Conservation (phyloP, 2,329 filamentous ascomycete species). For the Paradendryphiella salina region DNA sequence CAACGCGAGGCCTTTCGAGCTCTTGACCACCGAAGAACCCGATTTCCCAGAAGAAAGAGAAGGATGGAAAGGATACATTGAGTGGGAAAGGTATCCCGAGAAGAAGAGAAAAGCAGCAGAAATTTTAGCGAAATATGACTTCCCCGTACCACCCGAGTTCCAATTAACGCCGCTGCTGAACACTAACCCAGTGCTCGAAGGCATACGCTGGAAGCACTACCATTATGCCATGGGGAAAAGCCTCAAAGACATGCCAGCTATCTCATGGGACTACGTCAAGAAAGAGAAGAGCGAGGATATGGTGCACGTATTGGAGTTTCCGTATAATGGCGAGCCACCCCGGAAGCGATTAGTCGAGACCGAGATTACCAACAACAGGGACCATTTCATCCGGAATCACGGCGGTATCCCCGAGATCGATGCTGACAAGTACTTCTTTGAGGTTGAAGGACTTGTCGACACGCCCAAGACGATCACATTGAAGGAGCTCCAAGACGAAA, state of each 20-base stretch:
- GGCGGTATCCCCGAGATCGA: conserved; percentile 71
- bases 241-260: conserved; percentile 56
- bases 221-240: conserved; percentile 50
- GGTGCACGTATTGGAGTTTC: conserved; percentile 54
- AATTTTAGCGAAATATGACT: conserved; percentile 57
- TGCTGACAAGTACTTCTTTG: conserved; percentile 56
- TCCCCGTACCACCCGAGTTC: conserved; percentile 54
- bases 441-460: conserved; percentile 64
- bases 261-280: conserved; percentile 54
- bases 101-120: conserved; percentile 64
- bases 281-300: conserved; percentile 53
- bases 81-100: conserved; percentile 59
- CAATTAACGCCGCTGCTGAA: conserved; percentile 49
- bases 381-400: conserved; percentile 73
- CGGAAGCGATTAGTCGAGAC: conserved; percentile 59
- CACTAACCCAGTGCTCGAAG: conserved; percentile 51
- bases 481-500: conserved; percentile 63
- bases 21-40: conserved; percentile 31
- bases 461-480: conserved; percentile 61
- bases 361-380: conserved; percentile 63
- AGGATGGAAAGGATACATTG: conserved; percentile 62
- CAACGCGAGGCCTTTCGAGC: conserved; percentile 33
- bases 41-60: conserved; percentile 50
- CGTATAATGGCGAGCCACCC: conserved; percentile 54
- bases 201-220: conserved; percentile 53